Conservation (phyloP, 805 yeast species). For the Nakazawaea pomicola region DNA sequence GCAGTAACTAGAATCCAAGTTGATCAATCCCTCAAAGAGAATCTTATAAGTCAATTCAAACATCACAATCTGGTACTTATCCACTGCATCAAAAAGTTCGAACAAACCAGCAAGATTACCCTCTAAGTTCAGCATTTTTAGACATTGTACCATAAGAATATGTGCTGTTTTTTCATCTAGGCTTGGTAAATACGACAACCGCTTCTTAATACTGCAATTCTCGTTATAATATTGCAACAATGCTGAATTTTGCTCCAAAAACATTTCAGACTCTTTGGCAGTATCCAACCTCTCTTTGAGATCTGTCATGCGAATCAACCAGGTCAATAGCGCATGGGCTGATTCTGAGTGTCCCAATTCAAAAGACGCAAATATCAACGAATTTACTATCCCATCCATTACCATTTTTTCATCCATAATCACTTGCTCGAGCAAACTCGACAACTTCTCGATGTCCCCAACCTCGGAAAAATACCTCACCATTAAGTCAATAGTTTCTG, state of each 20-base stretch:
- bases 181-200: slow-evolving; percentile 1
- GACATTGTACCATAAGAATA: not conserved
- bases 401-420: too few species aligned
- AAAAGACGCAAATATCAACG: not conserved
- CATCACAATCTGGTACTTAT: not conserved
- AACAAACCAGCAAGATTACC: not conserved
- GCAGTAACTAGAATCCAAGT: not conserved
- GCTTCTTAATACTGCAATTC: not conserved
- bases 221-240: not conserved
- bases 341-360: not conserved
- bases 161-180: slow-evolving; percentile 7
- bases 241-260: not conserved
- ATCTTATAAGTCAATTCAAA: not conserved
- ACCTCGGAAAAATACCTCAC: not conserved
- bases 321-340: not conserved
- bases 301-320: slow-evolving; percentile 1
- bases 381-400: too few species aligned
- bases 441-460: not conserved
- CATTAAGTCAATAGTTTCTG: not conserved
- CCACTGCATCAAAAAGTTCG: not conserved
- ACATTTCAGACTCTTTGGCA: not conserved
- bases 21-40: not conserved
- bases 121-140: not conserved
- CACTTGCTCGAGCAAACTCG: not conserved
- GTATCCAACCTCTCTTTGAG: slow-evolving; percentile 1